Evolutionary conservation across 306 rosid species (phyloP).

Genomic region (Argentina anserina): DNA sequence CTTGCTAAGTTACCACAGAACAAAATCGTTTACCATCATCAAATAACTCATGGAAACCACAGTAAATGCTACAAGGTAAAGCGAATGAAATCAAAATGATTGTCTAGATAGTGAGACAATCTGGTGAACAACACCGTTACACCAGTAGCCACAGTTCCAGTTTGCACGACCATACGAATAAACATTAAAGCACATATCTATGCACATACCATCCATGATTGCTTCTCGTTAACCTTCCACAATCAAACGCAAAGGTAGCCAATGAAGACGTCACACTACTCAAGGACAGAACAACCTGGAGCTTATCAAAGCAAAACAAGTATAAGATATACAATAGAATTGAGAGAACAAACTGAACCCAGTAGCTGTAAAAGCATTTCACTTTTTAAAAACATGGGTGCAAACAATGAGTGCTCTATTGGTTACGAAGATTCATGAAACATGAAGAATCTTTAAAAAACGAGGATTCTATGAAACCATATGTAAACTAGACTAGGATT

Average conservation of each 20-base stretch:
- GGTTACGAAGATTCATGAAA: too few relatives aligned
- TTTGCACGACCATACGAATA: neutral
- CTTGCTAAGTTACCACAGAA: neutral
- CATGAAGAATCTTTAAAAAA: too few relatives aligned
- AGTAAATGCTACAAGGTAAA: neutral
- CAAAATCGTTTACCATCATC: neutral
- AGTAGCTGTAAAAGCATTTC: neutral
- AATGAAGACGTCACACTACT: neutral
- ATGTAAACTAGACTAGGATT: too few relatives aligned
- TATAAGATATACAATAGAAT: neutral
- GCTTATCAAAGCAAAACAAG: neutral
- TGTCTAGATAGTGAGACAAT: neutral
- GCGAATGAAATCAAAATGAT: neutral
- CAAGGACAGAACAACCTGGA: neutral
- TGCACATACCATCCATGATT: constrained; percentile 64
- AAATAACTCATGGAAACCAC: neutral
- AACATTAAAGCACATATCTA: neutral
- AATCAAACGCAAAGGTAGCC: neutral
- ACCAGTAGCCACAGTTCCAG: too few relatives aligned
- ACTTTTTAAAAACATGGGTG: neutral
- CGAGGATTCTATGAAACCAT: too few relatives aligned
- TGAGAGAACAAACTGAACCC: neutral
- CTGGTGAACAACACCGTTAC: neutral
- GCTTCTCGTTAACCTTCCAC: constrained; percentile 29
- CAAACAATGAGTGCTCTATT: too few relatives aligned